Evolutionary conservation across 306 rosid genomes (phyloP), one percentile per base, ranked within the genome.

Genomic region (Inga oerstediana): DNA sequence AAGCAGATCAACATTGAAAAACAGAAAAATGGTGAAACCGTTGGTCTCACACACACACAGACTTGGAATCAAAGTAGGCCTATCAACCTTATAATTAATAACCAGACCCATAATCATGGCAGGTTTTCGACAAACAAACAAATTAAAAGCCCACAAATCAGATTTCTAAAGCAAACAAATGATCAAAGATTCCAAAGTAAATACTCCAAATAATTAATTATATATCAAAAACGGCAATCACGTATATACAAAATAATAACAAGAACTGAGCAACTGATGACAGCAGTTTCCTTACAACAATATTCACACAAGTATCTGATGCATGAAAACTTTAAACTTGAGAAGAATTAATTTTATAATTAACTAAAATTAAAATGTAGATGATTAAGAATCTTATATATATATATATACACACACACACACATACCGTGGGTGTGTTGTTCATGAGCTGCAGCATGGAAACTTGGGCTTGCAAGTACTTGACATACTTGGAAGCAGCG

Each of bases 381-480:
- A 54, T 5, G 61, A 16, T 0, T 54, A 3, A 54, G 24, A 54
- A 54, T 19, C 10, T 54, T 54, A 54, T 51, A 16, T 19, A 2
- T 17, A n/a, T 15, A 54, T 19, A 13, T 51, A 51, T 44, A 8
- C n/a, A n/a, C n/a, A n/a, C n/a, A n/a, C n/a, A n/a, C n/a, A n/a
- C 58, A 62, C 37, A 11, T 62, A 87, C 92, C 85, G 82, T 17
- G 5, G 84, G 24, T 7, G 90, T 75, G 4, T 58, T 75, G 4
- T 58, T 78, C 79, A 88, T 86, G 52, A 83, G 72, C 77, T 95
- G 79, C 67, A 96, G 94, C 85, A 96, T 54, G 0, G 59, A 72
- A 27, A 90, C 84, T 88, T 96, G 99, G 3, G 92, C 88, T 86
- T 92, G 92, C 89, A 96, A 86, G 89, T 49, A 93, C 84, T 91